A percentile compares a stretch with the other conserved stretches of the same genome.
phyloP scores from a whole-genome alignment of 768 basidiomycete genomes.

The Kwoniella botswanensis region DNA sequence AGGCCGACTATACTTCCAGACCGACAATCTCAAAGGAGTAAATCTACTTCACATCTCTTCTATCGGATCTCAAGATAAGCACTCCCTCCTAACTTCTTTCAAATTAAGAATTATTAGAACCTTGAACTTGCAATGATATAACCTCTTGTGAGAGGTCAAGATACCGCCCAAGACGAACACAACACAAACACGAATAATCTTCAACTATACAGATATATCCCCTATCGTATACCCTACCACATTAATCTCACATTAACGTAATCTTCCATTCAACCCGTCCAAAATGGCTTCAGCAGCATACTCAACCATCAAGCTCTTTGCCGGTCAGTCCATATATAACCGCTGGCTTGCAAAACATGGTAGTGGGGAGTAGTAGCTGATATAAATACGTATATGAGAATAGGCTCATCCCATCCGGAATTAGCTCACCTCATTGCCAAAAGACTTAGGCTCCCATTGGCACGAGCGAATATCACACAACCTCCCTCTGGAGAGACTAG shows the following conservation, averaged over 20 bases:
- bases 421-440: slow-evolving; percentile 94
- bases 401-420: slow-evolving; percentile 97
- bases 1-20: no score
- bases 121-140: background rate
- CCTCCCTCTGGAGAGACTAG: slow-evolving; percentile 82
- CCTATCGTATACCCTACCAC: no score
- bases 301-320: slow-evolving; percentile 60
- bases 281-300: slow-evolving; percentile 57
- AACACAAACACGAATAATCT: background rate
- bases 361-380: background rate
- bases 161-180: background rate
- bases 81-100: no score
- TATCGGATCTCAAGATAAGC: no score
- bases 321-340: slow-evolving; percentile 51
- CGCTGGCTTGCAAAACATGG: background rate
- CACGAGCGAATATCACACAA: slow-evolving; percentile 69
- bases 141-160: background rate
- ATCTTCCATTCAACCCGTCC: background rate
- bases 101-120: no score
- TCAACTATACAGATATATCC: no score
- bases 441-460: slow-evolving; percentile 87
- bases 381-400: slow-evolving; percentile 3
- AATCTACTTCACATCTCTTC: no score
- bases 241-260: background rate
- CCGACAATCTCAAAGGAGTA: no score